Conservation (phyloP, 345 rosid species). For the Sisymbrium irio region DNA sequence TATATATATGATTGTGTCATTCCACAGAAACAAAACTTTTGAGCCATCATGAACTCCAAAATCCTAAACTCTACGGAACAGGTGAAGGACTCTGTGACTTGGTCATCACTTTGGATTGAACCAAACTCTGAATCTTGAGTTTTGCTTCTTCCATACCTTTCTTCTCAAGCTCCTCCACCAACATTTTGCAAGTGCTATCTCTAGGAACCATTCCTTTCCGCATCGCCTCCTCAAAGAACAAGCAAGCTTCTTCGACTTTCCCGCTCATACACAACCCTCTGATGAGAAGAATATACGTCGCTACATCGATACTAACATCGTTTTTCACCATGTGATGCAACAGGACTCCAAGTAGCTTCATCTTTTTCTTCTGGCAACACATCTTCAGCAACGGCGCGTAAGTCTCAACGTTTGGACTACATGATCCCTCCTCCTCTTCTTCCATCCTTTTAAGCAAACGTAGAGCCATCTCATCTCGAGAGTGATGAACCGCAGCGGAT, state of each 20-base stretch:
- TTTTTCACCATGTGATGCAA: constrained; percentile 66
- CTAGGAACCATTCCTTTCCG: constrained; percentile 59
- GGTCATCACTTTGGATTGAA: constrained; percentile 12
- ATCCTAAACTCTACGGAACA: constrained; percentile 1
- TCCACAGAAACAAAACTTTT: constrained; percentile 4
- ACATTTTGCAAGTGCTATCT: constrained; percentile 43
- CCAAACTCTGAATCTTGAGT: constrained; percentile 46
- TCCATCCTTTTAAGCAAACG: constrained; percentile 64
- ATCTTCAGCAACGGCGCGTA: constrained; percentile 64
- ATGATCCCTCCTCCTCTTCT: constrained; percentile 48
- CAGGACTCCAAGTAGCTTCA: constrained; percentile 57
- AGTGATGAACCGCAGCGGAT: constrained; percentile 49
- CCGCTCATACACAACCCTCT: constrained; percentile 55
- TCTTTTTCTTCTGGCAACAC: constrained; percentile 65
- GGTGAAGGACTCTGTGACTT: not conserved
- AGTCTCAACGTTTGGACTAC: constrained; percentile 56
- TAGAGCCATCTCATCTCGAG: constrained; percentile 57
- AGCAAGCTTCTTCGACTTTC: constrained; percentile 58
- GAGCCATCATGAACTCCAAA: constrained; percentile 5
- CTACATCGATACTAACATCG: constrained; percentile 54
- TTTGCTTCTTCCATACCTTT: constrained; percentile 46
- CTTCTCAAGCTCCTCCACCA: constrained; percentile 52
- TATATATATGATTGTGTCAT: not conserved
- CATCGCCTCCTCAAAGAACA: constrained; percentile 60
- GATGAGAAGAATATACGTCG: constrained; percentile 54